Base-by-base conservation (phyloP, 2,329 filamentous ascomycete genomes). In the Aspergillus uvarum region DNA sequence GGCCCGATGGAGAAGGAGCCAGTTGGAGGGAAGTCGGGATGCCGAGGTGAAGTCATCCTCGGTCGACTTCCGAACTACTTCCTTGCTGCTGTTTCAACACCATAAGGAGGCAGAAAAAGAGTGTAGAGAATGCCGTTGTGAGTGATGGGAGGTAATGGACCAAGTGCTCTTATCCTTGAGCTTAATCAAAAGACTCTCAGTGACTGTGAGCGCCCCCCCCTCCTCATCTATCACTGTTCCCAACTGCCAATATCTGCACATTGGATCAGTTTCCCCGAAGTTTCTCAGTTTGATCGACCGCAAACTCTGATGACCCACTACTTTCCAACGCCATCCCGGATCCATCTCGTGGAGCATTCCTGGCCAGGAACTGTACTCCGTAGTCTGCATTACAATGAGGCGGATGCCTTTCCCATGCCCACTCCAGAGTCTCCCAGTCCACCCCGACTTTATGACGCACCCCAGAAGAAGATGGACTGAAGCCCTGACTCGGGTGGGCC, bases 401-500 rank as follows among this genome's bases (percentile, higher is more conserved):
- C 47, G 53, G 31, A 31, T 47, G 26, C 31, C 42, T 55, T 48
- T 47, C 44, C 42, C 53, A 55, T 44, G 26, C 53, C 22, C 42
- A 24, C 26, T 12, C 14, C 44, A 35, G 32, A 44, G 32, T 44
- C 47, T 47, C 42, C 47, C 42, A 47, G 47, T 31, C 53, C 53
- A 55, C 53, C 53, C 53, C 53, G 53, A 55, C 53, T 55, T 55
- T 55, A 55, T 55, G 53, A 55, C 53, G 53, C 53, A 55, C 53
- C 53, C 53, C 53, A 32, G 53, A 55, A 55, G 53, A 21, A 21
- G 31, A 24, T 47, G 24, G 42, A 47, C 31, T 24, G 48, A 14
- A 48, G 21, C 26, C 42, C 24, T 55, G 42, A 32, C 53, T 16
- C 26, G 8, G 53, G 53, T 55, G 53, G 53, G 22, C 53, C 53